These are phyloP conservation scores for Biscutella laevigata DNA, from an alignment of 441 rosid species.

Conservation along the genomic window DNA sequence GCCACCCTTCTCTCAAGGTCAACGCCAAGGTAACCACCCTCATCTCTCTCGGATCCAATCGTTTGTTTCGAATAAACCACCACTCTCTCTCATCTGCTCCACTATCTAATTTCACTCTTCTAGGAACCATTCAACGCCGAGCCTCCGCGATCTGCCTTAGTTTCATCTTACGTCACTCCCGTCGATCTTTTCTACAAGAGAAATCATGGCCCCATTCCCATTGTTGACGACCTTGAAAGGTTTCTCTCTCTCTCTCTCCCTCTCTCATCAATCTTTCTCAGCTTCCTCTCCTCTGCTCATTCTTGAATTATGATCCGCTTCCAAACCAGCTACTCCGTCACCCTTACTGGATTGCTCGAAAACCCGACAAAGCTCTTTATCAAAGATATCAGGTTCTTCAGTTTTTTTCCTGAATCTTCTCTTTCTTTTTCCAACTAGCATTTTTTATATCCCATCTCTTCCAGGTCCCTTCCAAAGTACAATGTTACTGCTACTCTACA, in stretches of 20 bases:
- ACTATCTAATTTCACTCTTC: too few species aligned
- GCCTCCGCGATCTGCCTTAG: slow-evolving; percentile 70
- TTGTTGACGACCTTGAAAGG: slow-evolving; percentile 67
- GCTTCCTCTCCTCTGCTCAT: slow-evolving; percentile 2
- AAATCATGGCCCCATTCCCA: slow-evolving; percentile 87
- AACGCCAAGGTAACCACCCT: slow-evolving; percentile 51
- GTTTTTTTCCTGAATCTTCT: not conserved
- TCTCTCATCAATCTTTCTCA: not conserved
- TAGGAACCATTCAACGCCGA: slow-evolving; percentile 97
- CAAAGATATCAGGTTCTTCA: slow-evolving; percentile 57
- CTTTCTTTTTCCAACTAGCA: not conserved
- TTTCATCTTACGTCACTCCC: slow-evolving; percentile 66
- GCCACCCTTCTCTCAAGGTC: slow-evolving; percentile 62
- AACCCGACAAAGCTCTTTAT: slow-evolving; percentile 47
- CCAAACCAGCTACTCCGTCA: slow-evolving; percentile 48
- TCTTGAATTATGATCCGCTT: not conserved
- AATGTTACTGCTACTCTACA: slow-evolving; percentile 71
- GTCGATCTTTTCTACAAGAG: slow-evolving; percentile 88
- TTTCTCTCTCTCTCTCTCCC: slow-evolving; percentile 5
- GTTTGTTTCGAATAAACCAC: not conserved
- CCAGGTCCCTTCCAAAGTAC: slow-evolving; percentile 80
- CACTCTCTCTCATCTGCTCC: not conserved
- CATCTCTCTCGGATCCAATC: not conserved
- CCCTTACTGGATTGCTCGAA: slow-evolving; percentile 46
- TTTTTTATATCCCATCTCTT: not conserved